phyloP scores from a whole-genome alignment of 139 green algal species.

The Chlorokybus atmophyticus region DNA sequence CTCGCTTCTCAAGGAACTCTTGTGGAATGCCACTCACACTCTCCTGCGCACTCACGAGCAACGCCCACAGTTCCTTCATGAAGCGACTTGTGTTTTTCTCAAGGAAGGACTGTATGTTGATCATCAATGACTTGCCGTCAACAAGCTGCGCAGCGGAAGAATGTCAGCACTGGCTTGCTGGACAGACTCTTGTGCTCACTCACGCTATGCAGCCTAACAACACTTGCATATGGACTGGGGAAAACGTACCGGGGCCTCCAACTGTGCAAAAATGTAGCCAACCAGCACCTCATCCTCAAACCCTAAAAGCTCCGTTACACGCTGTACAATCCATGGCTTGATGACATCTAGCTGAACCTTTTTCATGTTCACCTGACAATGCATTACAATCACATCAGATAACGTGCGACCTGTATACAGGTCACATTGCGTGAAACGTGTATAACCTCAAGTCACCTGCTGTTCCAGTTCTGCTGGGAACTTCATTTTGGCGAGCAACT shows the following conservation, averaged over 20 bases:
- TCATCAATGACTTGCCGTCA: slow-evolving; percentile 24
- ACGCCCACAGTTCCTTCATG: slow-evolving; percentile 29
- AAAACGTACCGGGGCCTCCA: slow-evolving; percentile 38
- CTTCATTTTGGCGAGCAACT: not conserved
- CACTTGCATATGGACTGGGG: not conserved
- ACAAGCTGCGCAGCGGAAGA: slow-evolving; percentile 1
- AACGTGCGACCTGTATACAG: not conserved
- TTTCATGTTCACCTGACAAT: slow-evolving; percentile 47
- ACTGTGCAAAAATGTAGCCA: slow-evolving; percentile 68
- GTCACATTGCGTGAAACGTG: not conserved
- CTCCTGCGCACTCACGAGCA: slow-evolving; percentile 23
- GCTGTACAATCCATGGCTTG: slow-evolving; percentile 78
- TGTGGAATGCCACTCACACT: slow-evolving; percentile 29
- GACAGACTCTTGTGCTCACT: too few species aligned
- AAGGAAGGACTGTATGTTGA: slow-evolving; percentile 24
- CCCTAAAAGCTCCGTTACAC: slow-evolving; percentile 81
- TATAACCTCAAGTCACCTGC: not conserved
- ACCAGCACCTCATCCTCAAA: slow-evolving; percentile 93
- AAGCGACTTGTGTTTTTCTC: slow-evolving; percentile 26
- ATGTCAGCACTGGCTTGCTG: too few species aligned
- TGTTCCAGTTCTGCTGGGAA: not conserved
- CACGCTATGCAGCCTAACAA: too few species aligned
- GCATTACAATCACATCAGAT: not conserved
- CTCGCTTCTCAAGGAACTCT: slow-evolving; percentile 29
- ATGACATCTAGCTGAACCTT: slow-evolving; percentile 81